Percentiles rank a stretch among this genome's conserved stretches.
phyloP scores from a whole-genome alignment of 1,284 basidiomycete genomes.

The Chondrostereum purpureum region DNA sequence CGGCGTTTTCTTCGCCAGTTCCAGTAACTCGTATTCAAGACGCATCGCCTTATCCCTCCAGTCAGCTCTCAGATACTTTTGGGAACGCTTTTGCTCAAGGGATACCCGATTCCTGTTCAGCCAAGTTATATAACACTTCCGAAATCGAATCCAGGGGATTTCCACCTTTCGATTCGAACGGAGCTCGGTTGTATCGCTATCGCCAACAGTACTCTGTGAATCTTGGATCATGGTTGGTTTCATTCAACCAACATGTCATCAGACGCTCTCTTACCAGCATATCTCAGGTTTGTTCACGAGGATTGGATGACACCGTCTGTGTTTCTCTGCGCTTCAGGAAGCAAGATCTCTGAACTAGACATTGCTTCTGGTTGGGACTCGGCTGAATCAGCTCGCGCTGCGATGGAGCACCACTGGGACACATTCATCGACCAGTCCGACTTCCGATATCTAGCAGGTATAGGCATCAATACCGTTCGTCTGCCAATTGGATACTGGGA shows the following conservation, averaged over 20 bases:
- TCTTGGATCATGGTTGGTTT: constrained; percentile 53
- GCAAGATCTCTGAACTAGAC: constrained; percentile 51
- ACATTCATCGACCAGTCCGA: constrained; percentile 66
- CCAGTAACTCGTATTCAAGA: too few species aligned
- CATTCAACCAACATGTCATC: background rate
- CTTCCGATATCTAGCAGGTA: constrained; percentile 52
- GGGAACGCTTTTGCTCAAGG: constrained; percentile 7
- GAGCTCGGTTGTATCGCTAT: background rate
- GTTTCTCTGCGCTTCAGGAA: constrained; percentile 56
- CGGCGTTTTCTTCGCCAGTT: too few species aligned
- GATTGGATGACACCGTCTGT: constrained; percentile 73
- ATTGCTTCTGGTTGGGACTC: constrained; percentile 50
- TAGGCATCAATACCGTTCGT: constrained; percentile 73
- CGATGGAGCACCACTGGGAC: constrained; percentile 76
- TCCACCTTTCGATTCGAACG: background rate
- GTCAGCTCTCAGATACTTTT: background rate
- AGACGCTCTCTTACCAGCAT: background rate
- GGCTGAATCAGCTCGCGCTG: constrained; percentile 36
- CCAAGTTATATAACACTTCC: background rate
- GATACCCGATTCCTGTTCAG: too few species aligned
- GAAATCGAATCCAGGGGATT: background rate
- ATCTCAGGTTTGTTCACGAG: constrained; percentile 68
- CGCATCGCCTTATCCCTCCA: too few species aligned
- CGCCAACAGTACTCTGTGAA: constrained; percentile 38
- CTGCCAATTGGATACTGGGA: constrained; percentile 23